These are phyloP conservation scores for Elsinoe necatrix DNA, from an alignment of 2,329 filamentous ascomycete genomes.

Conservation along the genomic window DNA sequence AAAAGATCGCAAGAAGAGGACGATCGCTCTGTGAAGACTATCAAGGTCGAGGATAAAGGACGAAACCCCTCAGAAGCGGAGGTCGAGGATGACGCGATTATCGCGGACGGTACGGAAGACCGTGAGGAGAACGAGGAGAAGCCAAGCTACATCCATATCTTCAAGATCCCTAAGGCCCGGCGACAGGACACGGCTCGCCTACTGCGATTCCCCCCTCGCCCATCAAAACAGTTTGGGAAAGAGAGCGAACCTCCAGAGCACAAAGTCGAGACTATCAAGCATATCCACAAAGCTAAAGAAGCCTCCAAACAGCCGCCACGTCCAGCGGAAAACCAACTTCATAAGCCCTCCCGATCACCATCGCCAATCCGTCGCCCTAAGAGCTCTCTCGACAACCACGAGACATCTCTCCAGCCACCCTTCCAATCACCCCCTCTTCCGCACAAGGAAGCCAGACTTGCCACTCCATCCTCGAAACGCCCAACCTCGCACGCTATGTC, in stretches of 20 bases:
- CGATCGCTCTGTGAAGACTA: neutral
- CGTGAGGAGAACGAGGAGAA: neutral
- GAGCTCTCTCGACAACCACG: neutral
- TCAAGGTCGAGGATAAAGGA: neutral
- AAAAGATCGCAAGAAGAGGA: neutral
- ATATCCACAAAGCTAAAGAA: neutral
- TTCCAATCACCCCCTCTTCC: slow-evolving; percentile 23
- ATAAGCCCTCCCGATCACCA: slow-evolving; percentile 12
- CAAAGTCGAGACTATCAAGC: neutral
- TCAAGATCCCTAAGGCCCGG: slow-evolving; percentile 17
- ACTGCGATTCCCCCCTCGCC: slow-evolving; percentile 12
- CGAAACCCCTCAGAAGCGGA: neutral
- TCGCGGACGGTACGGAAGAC: neutral
- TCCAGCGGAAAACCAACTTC: slow-evolving; percentile 6
- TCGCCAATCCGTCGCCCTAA: neutral
- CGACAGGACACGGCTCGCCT: slow-evolving; percentile 14
- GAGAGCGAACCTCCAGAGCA: neutral
- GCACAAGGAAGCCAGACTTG: slow-evolving; percentile 11
- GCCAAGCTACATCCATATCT: slow-evolving; percentile 13
- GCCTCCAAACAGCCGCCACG: slow-evolving; percentile 3
- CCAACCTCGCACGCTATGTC: slow-evolving; percentile 1
- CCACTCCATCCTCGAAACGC: slow-evolving; percentile 19
- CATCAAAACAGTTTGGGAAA: neutral
- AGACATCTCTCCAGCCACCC: slow-evolving; percentile 17
- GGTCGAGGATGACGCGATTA: neutral